Conservation (phyloP, 345 rosid species). For the Gossypium mustelinum region DNA sequence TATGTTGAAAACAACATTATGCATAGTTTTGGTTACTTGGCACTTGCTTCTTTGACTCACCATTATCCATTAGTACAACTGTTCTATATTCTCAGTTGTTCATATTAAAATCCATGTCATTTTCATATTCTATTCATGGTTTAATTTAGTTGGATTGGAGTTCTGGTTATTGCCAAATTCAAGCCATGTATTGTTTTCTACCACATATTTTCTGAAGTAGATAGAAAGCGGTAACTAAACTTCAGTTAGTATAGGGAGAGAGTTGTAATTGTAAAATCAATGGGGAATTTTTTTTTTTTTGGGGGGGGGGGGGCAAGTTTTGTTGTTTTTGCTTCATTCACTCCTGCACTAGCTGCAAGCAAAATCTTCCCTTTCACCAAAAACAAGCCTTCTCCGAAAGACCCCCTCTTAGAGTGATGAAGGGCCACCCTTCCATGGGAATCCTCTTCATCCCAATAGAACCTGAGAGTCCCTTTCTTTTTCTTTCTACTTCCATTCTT, state of each 20-base stretch:
- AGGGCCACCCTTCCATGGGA: background rate
- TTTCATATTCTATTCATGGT: background rate
- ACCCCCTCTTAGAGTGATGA: background rate
- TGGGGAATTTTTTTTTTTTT: background rate
- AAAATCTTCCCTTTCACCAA: background rate
- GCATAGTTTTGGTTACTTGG: background rate
- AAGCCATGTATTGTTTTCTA: background rate
- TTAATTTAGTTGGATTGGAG: slow-evolving; percentile 2
- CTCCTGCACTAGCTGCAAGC: background rate
- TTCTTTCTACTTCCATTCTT: background rate
- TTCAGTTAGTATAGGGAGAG: background rate
- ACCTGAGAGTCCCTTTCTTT: background rate
- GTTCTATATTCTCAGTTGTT: background rate
- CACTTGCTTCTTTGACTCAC: background rate
- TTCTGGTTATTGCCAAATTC: background rate
- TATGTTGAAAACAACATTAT: background rate
- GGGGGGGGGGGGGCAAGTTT: background rate
- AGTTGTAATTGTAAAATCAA: background rate
- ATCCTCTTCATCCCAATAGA: slow-evolving; percentile 1
- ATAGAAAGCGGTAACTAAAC: background rate
- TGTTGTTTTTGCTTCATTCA: background rate
- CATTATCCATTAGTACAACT: background rate
- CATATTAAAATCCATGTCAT: background rate
- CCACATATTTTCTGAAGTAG: background rate
- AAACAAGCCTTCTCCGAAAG: no score